Evolutionary conservation across 1,139 yeast species (phyloP), one percentile per base, ranked within the genome.

Genomic region (Taphrina deformans): DNA sequence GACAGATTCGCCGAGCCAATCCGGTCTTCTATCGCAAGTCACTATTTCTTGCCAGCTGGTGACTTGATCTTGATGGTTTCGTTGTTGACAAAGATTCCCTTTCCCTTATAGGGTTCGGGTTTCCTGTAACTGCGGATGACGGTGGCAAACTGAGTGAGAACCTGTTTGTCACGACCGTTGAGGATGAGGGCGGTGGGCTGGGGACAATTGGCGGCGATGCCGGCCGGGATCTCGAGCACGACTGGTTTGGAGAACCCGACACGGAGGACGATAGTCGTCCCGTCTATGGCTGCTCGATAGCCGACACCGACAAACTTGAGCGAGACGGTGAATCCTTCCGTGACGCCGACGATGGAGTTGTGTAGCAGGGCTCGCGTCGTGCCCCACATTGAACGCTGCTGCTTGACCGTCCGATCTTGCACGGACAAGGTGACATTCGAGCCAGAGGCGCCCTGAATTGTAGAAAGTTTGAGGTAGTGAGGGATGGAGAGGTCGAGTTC

Each of bases 41-140:
- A 10, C 24, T 31, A 53, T 35, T 53, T 53, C 21, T 53, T 53
- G 48, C 58, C 58, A 12, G 58, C 58, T 14, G 58, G 58, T 1
- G 58, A 53, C 16, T 59, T 59, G 63, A 59, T 82, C 75, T 85
- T 87, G 75, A 93, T 87, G 63, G 96, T 91, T 78, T 93, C 98
- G 73, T 86, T 88, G 76, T 92, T 89, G 65, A 95, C 88, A 74
- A 88, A 95, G 65, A 95, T 88, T 73, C 99, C 99, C 71, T 95
- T 95, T 74, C 99, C 99, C 78, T 95, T 95, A 77, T 95, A 95
- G 46, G 98, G 97, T 78, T 95, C 99, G 46, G 99, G 99, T 69
- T 96, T 96, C 76, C 90, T 89, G 80, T 84, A 85, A 72, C 84
- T 85, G 76, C 99, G 86, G 70, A 95, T 82, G 66, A 85, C 83